A percentile compares a stretch with the other conserved stretches of the same genome.
phyloP scores from a whole-genome alignment of 139 green algal genomes.

The Tetradesmus obliquus region DNA sequence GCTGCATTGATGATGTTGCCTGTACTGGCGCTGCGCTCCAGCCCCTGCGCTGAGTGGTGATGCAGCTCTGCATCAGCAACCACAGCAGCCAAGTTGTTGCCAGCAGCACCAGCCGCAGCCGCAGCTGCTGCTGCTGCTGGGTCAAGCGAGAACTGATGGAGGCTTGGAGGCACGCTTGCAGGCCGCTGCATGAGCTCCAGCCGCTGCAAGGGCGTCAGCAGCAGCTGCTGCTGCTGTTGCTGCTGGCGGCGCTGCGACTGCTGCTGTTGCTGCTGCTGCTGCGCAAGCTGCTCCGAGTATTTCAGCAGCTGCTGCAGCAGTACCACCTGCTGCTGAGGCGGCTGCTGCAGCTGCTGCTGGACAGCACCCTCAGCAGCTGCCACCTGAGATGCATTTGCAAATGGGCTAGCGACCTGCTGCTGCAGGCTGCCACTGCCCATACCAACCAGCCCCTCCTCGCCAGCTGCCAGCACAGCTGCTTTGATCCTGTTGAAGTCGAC shows the following conservation, averaged over 20 bases:
- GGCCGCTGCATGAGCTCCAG: constrained; percentile 20
- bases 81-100: background rate
- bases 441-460: background rate
- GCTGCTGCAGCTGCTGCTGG: background rate
- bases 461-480: constrained; percentile 12
- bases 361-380: background rate
- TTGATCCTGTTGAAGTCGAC: constrained; percentile 31
- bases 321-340: constrained; percentile 1
- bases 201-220: constrained; percentile 1
- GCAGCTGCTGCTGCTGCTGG: background rate
- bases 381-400: background rate
- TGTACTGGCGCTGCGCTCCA: constrained; percentile 33
- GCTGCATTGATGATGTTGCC: background rate
- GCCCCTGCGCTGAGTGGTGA: background rate
- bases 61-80: background rate
- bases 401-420: background rate
- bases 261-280: constrained; percentile 11
- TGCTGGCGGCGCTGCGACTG: background rate
- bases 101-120: background rate
- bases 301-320: constrained; percentile 15
- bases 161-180: background rate
- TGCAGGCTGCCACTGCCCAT: constrained; percentile 9
- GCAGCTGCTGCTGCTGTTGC: background rate
- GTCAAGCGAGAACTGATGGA: background rate
- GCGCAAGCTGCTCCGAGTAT: background rate